Percentiles rank a stretch among this genome's conserved stretches.
phyloP scores from a whole-genome alignment of 2,329 filamentous ascomycete species.

The Mycosphaerella sp. region DNA sequence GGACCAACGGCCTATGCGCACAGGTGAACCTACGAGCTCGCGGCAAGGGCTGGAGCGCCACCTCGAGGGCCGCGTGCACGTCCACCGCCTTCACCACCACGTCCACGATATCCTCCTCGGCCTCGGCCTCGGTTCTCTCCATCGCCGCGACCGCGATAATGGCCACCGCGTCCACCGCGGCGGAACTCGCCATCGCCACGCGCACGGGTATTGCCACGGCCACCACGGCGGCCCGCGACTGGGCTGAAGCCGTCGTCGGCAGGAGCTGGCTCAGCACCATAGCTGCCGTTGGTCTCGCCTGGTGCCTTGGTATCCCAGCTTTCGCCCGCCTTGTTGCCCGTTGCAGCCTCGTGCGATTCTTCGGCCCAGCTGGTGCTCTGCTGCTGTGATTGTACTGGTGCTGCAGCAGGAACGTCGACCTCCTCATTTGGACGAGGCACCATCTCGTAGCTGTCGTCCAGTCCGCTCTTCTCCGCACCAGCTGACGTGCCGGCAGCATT shows the following conservation, averaged over 20 bases:
- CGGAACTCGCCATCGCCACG: constrained; percentile 34
- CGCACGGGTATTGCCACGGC: constrained; percentile 37
- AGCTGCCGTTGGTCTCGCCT: constrained; percentile 36
- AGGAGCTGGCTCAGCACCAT: constrained; percentile 18
- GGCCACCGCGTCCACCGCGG: constrained; percentile 24
- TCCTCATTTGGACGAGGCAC: constrained; percentile 66
- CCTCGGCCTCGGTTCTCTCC: constrained; percentile 32
- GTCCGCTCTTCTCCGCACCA: constrained; percentile 44
- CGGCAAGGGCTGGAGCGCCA: constrained; percentile 16
- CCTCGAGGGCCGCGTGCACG: constrained; percentile 24
- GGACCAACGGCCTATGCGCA: neutral
- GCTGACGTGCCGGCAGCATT: constrained; percentile 39
- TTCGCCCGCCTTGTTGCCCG: constrained; percentile 30
- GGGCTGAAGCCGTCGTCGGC: constrained; percentile 65
- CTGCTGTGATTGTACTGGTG: constrained; percentile 49
- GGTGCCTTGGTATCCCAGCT: constrained; percentile 29
- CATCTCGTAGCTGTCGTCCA: constrained; percentile 67
- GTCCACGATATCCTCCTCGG: constrained; percentile 41
- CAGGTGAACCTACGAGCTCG: constrained; percentile 19
- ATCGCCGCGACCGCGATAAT: constrained; percentile 31
- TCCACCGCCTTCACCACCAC: constrained; percentile 29
- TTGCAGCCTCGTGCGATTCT: constrained; percentile 43
- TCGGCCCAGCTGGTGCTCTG: constrained; percentile 72
- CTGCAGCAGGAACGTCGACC: constrained; percentile 57
- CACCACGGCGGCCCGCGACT: constrained; percentile 41